Conservation (phyloP, 176 grass and related monocot species). For the Rhynchospora pubera region DNA sequence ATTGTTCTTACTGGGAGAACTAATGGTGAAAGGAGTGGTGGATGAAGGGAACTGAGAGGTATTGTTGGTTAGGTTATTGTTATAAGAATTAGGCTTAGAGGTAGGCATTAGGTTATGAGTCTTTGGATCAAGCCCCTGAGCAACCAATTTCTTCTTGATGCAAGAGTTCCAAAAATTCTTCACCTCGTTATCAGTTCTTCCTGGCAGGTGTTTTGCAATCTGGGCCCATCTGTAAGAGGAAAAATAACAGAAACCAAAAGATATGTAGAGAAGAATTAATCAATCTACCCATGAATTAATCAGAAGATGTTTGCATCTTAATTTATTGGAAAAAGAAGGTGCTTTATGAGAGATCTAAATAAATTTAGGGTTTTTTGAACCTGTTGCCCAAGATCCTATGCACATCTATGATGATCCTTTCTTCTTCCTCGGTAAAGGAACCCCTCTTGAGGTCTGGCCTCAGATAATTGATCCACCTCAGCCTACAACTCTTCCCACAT, state of each 20-base stretch:
- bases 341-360: not conserved
- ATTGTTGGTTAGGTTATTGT: constrained; percentile 28
- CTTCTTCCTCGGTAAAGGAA: constrained; percentile 81
- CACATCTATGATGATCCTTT: constrained; percentile 91
- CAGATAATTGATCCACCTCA: constrained; percentile 99
- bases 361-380: constrained; percentile 16
- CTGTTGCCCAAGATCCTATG: constrained; percentile 96
- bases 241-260: not conserved
- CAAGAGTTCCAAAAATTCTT: constrained; percentile 99
- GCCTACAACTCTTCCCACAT: constrained; percentile 98
- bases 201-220: constrained; percentile 93
- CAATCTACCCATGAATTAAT: not conserved
- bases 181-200: constrained; percentile 99
- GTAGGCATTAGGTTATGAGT: constrained; percentile 91
- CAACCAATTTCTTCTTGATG: constrained; percentile 99
- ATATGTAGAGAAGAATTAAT: not conserved
- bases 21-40: constrained; percentile 85
- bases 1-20: constrained; percentile 47
- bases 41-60: constrained; percentile 34
- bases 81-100: constrained; percentile 38
- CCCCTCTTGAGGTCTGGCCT: constrained; percentile 87
- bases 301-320: not conserved
- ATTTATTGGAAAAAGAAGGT: not conserved
- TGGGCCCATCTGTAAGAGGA: constrained; percentile 65
- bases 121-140: constrained; percentile 90